Evolutionary conservation across 169 alveolate species (phyloP).

Genomic region (Cryptosporidium sp.): DNA sequence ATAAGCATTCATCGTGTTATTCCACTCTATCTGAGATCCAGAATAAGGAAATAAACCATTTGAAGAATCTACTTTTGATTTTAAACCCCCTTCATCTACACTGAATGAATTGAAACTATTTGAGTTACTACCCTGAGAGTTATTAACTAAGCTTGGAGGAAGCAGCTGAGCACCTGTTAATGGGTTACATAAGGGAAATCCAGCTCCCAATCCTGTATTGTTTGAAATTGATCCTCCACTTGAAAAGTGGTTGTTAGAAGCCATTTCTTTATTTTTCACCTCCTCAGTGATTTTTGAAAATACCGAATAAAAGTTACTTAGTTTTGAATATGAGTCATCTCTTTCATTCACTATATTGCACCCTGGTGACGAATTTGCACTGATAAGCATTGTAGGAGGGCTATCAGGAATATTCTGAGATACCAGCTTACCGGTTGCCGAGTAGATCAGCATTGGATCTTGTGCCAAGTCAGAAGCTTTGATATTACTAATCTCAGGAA

Average conservation of each 20-base stretch:
- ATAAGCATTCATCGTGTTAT: slow-evolving; percentile 22
- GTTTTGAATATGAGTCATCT: slow-evolving; percentile 21
- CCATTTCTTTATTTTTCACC: slow-evolving; percentile 15
- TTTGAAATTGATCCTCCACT: not conserved
- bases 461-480: not conserved
- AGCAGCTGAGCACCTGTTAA: slow-evolving; percentile 36
- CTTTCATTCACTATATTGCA: slow-evolving; percentile 20
- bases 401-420: slow-evolving; percentile 65
- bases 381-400: slow-evolving; percentile 57
- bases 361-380: slow-evolving; percentile 66
- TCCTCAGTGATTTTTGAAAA: slow-evolving; percentile 39
- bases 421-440: slow-evolving; percentile 4
- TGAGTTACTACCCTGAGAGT: not conserved
- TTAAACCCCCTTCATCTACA: not conserved
- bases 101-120: not conserved
- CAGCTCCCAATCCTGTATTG: not conserved
- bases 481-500: not conserved
- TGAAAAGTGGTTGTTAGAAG: not conserved
- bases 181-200: not conserved
- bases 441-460: not conserved
- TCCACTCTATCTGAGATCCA: slow-evolving; percentile 46
- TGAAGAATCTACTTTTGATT: not conserved
- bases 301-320: slow-evolving; percentile 28
- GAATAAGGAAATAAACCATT: not conserved
- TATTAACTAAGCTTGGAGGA: slow-evolving; percentile 63